Evolutionary conservation across 2,329 filamentous ascomycete genomes (phyloP), one percentile per base, ranked within the genome.

Genomic region (Colletotrichum gigasporum): DNA sequence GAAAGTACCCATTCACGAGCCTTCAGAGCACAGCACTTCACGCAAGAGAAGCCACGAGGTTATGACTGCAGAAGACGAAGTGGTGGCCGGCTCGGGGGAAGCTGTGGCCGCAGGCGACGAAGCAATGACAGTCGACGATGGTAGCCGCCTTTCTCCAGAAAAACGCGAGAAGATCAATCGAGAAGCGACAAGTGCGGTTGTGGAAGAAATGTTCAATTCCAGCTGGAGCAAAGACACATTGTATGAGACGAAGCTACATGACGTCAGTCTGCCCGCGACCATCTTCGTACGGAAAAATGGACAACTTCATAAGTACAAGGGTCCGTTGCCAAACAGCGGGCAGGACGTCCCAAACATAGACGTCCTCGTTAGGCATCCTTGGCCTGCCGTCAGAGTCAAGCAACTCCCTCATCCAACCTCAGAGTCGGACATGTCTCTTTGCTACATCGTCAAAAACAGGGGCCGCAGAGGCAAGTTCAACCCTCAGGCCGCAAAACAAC

Each of bases 371-470:
- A 87, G 92, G 12, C 86, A 87, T 68, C 92, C 93, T 2, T 97
- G 93, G 93, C 93, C 93, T 10, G 91, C 87, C 14, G 87, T 91
- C 4, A 76, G 83, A 59, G 79, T 94, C 10, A 74, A 84, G 14
- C 78, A 76, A 12, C 83, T 98, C 2, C 96, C 96, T 0, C 4
- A 2, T 12, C 82, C 82, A 0, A 92, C 92, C 0, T 79, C 82
- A 18, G 90, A 90, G 5, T 87, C 87, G 1, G 80, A 82, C 26
- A 88, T 90, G 47, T 90, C 93, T 5, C 81, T 97, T 69, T 97
- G 91, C 62, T 99, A 99, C 76, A 90, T 99, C 62, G 85, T 97
- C 73, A 92, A 93, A 69, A 88, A 87, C 56, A 88, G 93, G 67
- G 83, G 89, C 35, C 85, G 91, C 56, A 87, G 96, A 56, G 96